These are phyloP conservation scores for Filobasidium wieringae DNA, from an alignment of 768 basidiomycete species.

Conservation along the genomic window DNA sequence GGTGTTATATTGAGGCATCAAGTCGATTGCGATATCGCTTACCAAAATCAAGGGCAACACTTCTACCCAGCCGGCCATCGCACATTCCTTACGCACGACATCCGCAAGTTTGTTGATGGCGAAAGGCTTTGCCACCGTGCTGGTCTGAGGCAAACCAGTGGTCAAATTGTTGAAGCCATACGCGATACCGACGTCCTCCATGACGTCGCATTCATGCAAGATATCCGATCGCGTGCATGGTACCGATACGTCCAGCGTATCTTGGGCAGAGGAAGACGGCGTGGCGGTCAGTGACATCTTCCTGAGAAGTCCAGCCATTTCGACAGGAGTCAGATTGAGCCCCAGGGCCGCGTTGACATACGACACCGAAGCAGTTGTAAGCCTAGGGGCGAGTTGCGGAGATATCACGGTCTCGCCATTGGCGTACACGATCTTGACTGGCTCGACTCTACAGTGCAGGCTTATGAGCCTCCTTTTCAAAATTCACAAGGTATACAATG, in stretches of 20 bases:
- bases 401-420: constrained; percentile 64
- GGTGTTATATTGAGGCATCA: not conserved
- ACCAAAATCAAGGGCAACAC: constrained; percentile 88
- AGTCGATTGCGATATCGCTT: constrained; percentile 27
- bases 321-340: constrained; percentile 53
- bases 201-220: constrained; percentile 91
- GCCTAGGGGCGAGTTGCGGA: constrained; percentile 65
- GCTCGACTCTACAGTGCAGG: constrained; percentile 60
- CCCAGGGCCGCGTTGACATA: constrained; percentile 96
- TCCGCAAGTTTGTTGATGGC: constrained; percentile 82
- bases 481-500: not conserved
- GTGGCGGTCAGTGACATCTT: constrained; percentile 66
- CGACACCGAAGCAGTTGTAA: constrained; percentile 63
- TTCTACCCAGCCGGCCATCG: constrained; percentile 90
- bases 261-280: constrained; percentile 49
- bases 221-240: constrained; percentile 98
- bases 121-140: constrained; percentile 85
- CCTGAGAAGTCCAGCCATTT: constrained; percentile 60
- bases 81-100: constrained; percentile 79
- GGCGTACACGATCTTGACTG: constrained; percentile 68
- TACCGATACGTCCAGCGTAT: constrained; percentile 62
- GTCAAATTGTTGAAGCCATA: constrained; percentile 97
- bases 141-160: constrained; percentile 79
- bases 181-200: constrained; percentile 96
- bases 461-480: not conserved